These are phyloP conservation scores for Tausonia pullulans DNA, from an alignment of 1,284 basidiomycete genomes.

Conservation along the genomic window DNA sequence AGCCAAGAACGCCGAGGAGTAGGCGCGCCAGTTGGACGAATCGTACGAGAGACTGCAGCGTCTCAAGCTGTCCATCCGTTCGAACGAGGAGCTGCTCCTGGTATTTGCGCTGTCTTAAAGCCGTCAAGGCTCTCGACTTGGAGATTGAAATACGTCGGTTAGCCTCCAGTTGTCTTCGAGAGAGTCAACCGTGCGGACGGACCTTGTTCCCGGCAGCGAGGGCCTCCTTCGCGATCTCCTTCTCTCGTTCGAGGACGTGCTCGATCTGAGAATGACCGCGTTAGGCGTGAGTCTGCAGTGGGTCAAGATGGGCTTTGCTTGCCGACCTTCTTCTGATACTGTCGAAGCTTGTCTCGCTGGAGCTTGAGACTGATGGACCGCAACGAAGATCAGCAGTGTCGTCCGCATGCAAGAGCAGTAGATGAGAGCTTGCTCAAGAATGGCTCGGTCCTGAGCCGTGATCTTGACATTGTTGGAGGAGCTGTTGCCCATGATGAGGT, in stretches of 20 bases:
- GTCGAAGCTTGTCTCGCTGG: slow-evolving; percentile 87
- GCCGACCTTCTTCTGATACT: slow-evolving; percentile 84
- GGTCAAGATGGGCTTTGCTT: not conserved
- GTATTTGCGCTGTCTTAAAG: slow-evolving; percentile 81
- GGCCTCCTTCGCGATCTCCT: slow-evolving; percentile 75
- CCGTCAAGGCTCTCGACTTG: slow-evolving; percentile 58
- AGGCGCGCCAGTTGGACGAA: not conserved
- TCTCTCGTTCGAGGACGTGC: slow-evolving; percentile 71
- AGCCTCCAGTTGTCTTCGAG: not conserved
- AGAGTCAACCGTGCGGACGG: not conserved
- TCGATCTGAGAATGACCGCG: slow-evolving; percentile 53
- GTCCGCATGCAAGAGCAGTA: slow-evolving; percentile 15
- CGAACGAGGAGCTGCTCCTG: slow-evolving; percentile 77
- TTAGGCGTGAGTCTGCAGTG: not conserved
- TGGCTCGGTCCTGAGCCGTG: slow-evolving; percentile 82
- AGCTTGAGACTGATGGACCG: slow-evolving; percentile 60
- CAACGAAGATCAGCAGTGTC: slow-evolving; percentile 24
- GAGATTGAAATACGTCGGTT: not conserved
- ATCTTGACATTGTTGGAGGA: slow-evolving; percentile 54
- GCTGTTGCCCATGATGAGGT: too few relatives aligned
- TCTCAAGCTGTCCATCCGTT: slow-evolving; percentile 83
- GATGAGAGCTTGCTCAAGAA: slow-evolving; percentile 40
- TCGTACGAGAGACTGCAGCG: slow-evolving; percentile 76
- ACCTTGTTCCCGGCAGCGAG: slow-evolving; percentile 73
- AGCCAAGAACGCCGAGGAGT: not conserved